Percentiles rank a stretch among this genome's conserved stretches.
These are phyloP conservation scores for Seiridium cupressi DNA, from an alignment of 2,329 filamentous ascomycete genomes.

Conservation along the genomic window DNA sequence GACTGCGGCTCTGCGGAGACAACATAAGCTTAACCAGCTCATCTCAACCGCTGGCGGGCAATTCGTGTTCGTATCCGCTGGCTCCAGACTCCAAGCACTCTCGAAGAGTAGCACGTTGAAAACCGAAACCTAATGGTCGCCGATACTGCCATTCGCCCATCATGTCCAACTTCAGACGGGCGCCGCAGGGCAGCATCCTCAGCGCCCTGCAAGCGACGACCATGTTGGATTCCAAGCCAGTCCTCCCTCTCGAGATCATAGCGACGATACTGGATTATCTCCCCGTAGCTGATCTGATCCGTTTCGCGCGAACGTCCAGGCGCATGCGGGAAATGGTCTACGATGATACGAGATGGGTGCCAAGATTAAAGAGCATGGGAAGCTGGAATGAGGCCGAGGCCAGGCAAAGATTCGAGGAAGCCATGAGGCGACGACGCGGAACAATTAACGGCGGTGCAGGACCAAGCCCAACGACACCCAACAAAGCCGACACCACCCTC, in stretches of 20 bases:
- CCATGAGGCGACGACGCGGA: constrained; percentile 60
- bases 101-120: not conserved
- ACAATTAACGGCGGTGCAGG: constrained; percentile 35
- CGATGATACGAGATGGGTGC: constrained; percentile 94
- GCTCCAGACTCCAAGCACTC: not conserved
- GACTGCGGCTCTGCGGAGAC: not conserved
- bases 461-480: constrained; percentile 17
- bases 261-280: constrained; percentile 87
- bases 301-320: constrained; percentile 79
- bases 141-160: not conserved
- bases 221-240: constrained; percentile 75
- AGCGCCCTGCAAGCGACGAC: constrained; percentile 76
- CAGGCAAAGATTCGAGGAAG: constrained; percentile 74
- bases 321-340: constrained; percentile 98
- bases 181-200: constrained; percentile 58
- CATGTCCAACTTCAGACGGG: constrained; percentile 38
- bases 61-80: not conserved
- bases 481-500: constrained; percentile 52
- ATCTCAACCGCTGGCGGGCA: not conserved
- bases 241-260: constrained; percentile 85
- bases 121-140: not conserved
- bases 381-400: constrained; percentile 92
- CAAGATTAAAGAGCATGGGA: constrained; percentile 79
- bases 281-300: constrained; percentile 78
- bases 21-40: constrained; percentile 1